phyloP scores from a whole-genome alignment of 2,329 filamentous ascomycete genomes.

The Pestalotiopsis sp. region DNA sequence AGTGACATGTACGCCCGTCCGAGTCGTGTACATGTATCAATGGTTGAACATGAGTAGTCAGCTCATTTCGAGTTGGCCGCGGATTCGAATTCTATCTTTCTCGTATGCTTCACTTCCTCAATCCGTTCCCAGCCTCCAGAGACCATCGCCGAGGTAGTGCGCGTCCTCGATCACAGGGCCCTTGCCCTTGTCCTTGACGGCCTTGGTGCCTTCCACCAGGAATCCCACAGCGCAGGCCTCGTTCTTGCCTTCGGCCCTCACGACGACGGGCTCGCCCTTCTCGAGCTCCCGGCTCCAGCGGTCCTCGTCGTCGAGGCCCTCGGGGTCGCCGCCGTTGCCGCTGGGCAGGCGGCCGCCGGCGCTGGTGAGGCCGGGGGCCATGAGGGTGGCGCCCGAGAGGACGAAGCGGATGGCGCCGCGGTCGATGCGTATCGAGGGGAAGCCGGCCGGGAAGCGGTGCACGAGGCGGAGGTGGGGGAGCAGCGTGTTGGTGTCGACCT shows the following conservation, averaged over 20 bases:
- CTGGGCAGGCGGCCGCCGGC: slow-evolving; percentile 78
- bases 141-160: slow-evolving; percentile 90
- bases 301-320: slow-evolving; percentile 52
- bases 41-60: no score
- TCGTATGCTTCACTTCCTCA: slow-evolving; percentile 24
- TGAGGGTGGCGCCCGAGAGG: slow-evolving; percentile 87
- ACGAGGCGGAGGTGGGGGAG: slow-evolving; percentile 88
- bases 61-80: no score
- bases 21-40: neutral
- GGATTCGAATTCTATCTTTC: neutral
- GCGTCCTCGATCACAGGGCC: slow-evolving; percentile 91
- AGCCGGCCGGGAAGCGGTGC: slow-evolving; percentile 84
- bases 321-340: slow-evolving; percentile 38
- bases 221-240: slow-evolving; percentile 87
- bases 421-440: slow-evolving; percentile 87
- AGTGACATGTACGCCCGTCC: neutral
- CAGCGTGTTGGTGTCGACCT: slow-evolving; percentile 74
- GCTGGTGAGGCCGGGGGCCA: slow-evolving; percentile 91
- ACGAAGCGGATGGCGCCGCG: slow-evolving; percentile 97
- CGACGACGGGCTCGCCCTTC: slow-evolving; percentile 81
- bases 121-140: slow-evolving; percentile 74
- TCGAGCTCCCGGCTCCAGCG: slow-evolving; percentile 68
- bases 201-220: slow-evolving; percentile 81
- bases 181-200: slow-evolving; percentile 93
- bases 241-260: slow-evolving; percentile 91